A percentile compares a stretch with the other conserved stretches of the same genome.
Conservation (phyloP, 495 filamentous ascomycete species). For the Poronia punctata region DNA sequence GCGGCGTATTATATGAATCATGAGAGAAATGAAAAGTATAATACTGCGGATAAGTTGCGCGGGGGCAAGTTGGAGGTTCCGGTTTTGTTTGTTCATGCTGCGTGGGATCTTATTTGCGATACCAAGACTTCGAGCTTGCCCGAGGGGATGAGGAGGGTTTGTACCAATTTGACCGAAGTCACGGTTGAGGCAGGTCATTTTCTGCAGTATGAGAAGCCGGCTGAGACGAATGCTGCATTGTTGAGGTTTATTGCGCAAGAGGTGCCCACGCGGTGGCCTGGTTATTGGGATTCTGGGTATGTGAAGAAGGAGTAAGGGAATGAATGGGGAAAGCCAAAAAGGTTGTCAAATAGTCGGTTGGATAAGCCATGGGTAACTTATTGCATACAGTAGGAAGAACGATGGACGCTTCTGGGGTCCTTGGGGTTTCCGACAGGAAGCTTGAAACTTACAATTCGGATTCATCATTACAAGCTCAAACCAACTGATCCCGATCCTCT, state of each 20-base stretch:
- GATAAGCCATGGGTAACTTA: too few relatives aligned
- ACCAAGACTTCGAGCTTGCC: constrained; percentile 4
- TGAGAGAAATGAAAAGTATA: constrained; percentile 5
- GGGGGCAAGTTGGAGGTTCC: constrained; percentile 5
- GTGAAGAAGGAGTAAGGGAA: constrained; percentile 2
- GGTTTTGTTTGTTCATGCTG: constrained; percentile 6
- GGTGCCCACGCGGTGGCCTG: constrained; percentile 8
- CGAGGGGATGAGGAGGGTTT: constrained; percentile 4
- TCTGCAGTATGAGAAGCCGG: constrained; percentile 7
- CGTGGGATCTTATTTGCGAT: constrained; percentile 4
- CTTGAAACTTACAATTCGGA: too few relatives aligned
- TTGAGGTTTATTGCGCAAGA: constrained; percentile 7
- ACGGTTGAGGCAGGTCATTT: constrained; percentile 7
- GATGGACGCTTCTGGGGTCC: too few relatives aligned
- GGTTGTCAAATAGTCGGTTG: too few relatives aligned
- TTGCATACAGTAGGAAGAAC: too few relatives aligned
- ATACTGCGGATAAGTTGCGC: background rate
- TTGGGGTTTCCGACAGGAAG: too few relatives aligned
- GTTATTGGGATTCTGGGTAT: constrained; percentile 4
- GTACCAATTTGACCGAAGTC: constrained; percentile 7
- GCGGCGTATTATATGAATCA: constrained; percentile 5
- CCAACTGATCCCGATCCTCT: too few relatives aligned
- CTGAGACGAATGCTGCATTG: constrained; percentile 6
- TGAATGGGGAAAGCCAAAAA: too few relatives aligned
- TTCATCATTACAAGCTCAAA: too few relatives aligned